These are phyloP conservation scores for Nicotiana sylvestris DNA, from an alignment of 257 asterid species.

Conservation along the genomic window DNA sequence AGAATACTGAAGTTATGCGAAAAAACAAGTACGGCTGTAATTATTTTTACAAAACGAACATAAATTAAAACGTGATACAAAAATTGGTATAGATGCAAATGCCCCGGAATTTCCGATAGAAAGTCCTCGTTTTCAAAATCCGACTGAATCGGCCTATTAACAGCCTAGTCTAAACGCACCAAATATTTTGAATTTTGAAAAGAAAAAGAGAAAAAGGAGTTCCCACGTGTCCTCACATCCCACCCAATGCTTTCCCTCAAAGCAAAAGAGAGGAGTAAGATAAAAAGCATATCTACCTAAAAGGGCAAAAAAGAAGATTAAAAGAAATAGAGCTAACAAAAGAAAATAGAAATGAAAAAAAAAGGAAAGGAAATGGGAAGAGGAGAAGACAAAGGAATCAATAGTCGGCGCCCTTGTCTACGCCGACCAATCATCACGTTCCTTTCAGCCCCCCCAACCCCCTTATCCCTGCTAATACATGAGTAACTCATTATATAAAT, in stretches of 20 bases:
- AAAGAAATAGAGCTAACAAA: background rate
- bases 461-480: background rate
- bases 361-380: background rate
- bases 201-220: background rate
- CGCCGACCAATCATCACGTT: constrained; percentile 40
- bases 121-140: too few species aligned
- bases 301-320: too few species aligned
- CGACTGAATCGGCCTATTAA: too few species aligned
- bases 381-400: constrained; percentile 18
- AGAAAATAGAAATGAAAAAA: background rate
- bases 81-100: too few species aligned
- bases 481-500: background rate
- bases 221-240: background rate
- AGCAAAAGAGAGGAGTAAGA: background rate
- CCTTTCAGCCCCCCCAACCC: constrained; percentile 8
- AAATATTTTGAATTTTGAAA: too few species aligned
- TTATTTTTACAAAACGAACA: too few species aligned
- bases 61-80: too few species aligned
- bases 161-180: too few species aligned
- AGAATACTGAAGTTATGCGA: too few species aligned
- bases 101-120: too few species aligned
- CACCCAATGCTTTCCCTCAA: background rate
- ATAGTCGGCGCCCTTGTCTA: constrained; percentile 34
- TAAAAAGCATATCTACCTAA: background rate
- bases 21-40: too few species aligned